Base-by-base conservation (phyloP, 2,329 filamentous ascomycete species). In the Monosporascus sp. region DNA sequence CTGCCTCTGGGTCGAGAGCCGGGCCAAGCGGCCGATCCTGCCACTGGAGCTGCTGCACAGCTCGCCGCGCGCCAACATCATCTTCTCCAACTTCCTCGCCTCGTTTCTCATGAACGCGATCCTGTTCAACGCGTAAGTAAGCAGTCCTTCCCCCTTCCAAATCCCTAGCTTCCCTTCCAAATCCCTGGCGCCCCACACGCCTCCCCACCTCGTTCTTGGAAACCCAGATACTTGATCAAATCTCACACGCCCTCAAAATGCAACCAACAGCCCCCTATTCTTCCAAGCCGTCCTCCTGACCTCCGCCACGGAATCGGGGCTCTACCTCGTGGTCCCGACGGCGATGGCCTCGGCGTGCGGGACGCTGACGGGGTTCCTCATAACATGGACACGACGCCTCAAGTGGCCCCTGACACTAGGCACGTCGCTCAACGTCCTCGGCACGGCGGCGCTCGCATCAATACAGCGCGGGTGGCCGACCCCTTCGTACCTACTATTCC, bases 241-340 rank as follows among this genome's bases (percentile, higher is more conserved):
- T 35, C 31, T 35, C 31, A 35, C 47, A 50, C 50, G 47, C 16
- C 44, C 20, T 20, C 24, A 38, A 24, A 44, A 17, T 31, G 26
- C 79, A 54, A 44, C 70, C 19, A 81, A 80, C 59, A 83, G 83
- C 6, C 88, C 88, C 1, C 74, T 92, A 7, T 92, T 86, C 73
- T 91, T 89, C 71, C 87, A 90, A 66, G 86, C 85, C 38, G 87
- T 90, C 26, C 83, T 89, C 48, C 77, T 88, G 50, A 84, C 86
- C 54, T 80, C 78, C 6, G 85, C 88, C 17, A 90, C 88, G 0
- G 74, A 78, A 24, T 89, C 88, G 0, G 88, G 88, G n/a, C 79
- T 91, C 27, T 81, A 85, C 44, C 84, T 92, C 51, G 78, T 89
- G 20, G 74, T 85, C 7, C 84, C 86, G 5, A 82, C 84, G 1